Percentiles rank a stretch among this genome's conserved stretches.
phyloP scores from a whole-genome alignment of 495 filamentous ascomycete genomes.

The Penicillium cataractarum region DNA sequence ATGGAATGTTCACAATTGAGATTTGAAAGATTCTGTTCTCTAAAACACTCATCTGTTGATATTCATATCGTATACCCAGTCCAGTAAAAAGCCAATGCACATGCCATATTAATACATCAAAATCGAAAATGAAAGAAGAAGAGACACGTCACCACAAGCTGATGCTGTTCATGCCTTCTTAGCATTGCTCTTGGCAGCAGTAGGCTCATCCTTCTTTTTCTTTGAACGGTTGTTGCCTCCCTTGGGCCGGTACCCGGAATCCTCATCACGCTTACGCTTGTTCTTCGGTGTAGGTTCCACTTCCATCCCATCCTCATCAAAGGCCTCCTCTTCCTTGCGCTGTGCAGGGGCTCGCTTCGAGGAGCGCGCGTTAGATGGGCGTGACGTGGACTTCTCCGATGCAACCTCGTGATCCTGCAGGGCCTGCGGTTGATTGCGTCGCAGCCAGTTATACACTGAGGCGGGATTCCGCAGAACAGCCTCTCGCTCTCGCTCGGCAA shows the following conservation, averaged over 20 bases:
- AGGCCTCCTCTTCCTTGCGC: slow-evolving; percentile 53
- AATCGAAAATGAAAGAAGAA: slow-evolving; percentile 9
- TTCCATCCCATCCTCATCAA: slow-evolving; percentile 57
- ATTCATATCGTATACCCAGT: background rate
- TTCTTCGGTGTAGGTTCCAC: slow-evolving; percentile 46
- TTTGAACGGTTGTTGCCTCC: slow-evolving; percentile 61
- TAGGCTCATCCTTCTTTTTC: slow-evolving; percentile 65
- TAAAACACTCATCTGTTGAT: background rate
- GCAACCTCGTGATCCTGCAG: slow-evolving; percentile 74
- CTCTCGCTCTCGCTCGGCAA: slow-evolving; percentile 59
- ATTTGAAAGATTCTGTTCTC: background rate
- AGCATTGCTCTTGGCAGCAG: slow-evolving; percentile 34
- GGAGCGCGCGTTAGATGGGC: slow-evolving; percentile 43
- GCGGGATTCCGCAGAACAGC: slow-evolving; percentile 74
- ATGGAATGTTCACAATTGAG: background rate
- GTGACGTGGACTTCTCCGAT: slow-evolving; percentile 60
- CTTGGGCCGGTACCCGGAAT: slow-evolving; percentile 71
- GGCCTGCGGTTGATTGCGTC: slow-evolving; percentile 78
- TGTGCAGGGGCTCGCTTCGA: slow-evolving; percentile 45
- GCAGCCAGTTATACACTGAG: slow-evolving; percentile 89
- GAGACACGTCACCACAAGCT: background rate
- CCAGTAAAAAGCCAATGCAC: slow-evolving; percentile 9
- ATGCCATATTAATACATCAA: slow-evolving; percentile 29
- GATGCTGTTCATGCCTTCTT: slow-evolving; percentile 34
- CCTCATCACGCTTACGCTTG: slow-evolving; percentile 67